These are phyloP conservation scores for Beauveria sp. DNA, from an alignment of 2,329 filamentous ascomycete species.

Conservation along the genomic window DNA sequence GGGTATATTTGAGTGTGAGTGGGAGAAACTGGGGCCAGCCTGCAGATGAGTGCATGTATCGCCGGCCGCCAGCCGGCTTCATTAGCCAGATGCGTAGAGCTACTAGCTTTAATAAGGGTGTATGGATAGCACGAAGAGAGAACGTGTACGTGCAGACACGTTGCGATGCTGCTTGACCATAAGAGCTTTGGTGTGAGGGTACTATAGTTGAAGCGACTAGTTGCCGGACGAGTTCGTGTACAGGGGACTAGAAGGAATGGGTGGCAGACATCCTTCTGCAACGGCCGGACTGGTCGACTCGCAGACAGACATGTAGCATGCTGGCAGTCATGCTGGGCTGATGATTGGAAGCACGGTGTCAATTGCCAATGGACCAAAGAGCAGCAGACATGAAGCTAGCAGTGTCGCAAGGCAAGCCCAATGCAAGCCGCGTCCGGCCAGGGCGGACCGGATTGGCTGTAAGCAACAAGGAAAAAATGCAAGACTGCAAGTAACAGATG, in stretches of 20 bases:
- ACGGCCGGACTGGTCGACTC: background rate
- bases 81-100: slow-evolving; percentile 9
- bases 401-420: slow-evolving; percentile 2
- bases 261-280: background rate
- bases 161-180: background rate
- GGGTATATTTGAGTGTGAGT: slow-evolving; percentile 5
- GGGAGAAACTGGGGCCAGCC: slow-evolving; percentile 5
- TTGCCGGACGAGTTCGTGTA: background rate
- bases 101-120: background rate
- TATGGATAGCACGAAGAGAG: background rate
- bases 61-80: slow-evolving; percentile 8
- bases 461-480: background rate
- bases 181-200: background rate
- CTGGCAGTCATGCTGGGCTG: background rate
- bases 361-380: slow-evolving; percentile 1
- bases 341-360: background rate
- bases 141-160: background rate
- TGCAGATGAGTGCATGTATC: slow-evolving; percentile 9
- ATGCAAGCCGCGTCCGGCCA: slow-evolving; percentile 10
- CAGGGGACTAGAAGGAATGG: background rate
- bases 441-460: background rate
- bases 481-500: slow-evolving; percentile 13
- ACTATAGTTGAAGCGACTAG: background rate
- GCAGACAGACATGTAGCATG: background rate
- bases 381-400: background rate